Percentiles rank a stretch among this genome's conserved stretches.
phyloP scores from a whole-genome alignment of 2,329 filamentous ascomycete species.

The Colletotrichum sp. region DNA sequence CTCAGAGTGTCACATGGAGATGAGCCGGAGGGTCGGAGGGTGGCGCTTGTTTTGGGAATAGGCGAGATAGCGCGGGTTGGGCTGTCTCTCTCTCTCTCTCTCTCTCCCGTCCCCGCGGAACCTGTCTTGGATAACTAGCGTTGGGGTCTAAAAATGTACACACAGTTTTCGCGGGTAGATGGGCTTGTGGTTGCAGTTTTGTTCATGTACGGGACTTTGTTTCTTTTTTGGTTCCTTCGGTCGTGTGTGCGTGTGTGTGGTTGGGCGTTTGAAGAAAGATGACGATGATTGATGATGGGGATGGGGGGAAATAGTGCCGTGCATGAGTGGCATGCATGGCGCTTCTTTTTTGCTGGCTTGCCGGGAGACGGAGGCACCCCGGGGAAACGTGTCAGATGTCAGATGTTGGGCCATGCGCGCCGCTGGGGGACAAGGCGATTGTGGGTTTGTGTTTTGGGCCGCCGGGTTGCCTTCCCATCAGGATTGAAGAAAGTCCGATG shows the following conservation, averaged over 20 bases:
- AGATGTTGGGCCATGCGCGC: background rate
- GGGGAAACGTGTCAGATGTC: background rate
- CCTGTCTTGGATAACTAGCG: background rate
- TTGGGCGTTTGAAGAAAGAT: background rate
- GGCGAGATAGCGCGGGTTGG: background rate
- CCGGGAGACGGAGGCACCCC: background rate
- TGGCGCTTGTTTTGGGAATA: background rate
- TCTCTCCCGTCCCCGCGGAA: background rate
- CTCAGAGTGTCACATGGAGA: background rate
- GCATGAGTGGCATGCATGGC: background rate
- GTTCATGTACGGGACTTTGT: background rate
- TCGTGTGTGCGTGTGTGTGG: background rate
- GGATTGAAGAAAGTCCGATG: background rate
- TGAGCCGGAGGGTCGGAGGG: background rate
- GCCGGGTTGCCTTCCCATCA: background rate
- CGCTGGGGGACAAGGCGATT: background rate
- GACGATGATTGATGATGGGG: background rate
- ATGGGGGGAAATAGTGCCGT: background rate
- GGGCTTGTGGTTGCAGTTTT: background rate
- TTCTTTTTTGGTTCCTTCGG: background rate
- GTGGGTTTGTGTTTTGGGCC: background rate
- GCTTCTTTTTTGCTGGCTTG: background rate
- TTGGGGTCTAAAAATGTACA: slow-evolving; percentile 20
- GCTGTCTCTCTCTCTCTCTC: background rate
- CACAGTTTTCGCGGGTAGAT: background rate